These are phyloP conservation scores for Diaporthe ampelina DNA, from an alignment of 2,329 filamentous ascomycete genomes.

Conservation along the genomic window DNA sequence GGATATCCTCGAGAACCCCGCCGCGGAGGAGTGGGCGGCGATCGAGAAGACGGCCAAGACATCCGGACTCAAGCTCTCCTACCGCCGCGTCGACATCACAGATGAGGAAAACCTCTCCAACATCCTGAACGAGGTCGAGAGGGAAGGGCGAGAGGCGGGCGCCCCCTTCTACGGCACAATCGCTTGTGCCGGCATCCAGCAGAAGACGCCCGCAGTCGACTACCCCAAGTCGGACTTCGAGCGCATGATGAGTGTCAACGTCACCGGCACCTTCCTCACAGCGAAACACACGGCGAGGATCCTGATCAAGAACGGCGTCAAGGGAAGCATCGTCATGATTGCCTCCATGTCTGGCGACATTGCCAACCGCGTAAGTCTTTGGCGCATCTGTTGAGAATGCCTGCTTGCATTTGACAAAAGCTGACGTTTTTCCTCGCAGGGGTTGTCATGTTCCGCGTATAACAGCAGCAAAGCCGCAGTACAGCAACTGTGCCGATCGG, in stretches of 20 bases:
- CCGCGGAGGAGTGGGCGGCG: conserved; percentile 55
- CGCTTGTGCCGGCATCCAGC: conserved; percentile 64
- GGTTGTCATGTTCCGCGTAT: conserved; percentile 74
- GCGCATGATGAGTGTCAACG: conserved; percentile 77
- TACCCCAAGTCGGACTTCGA: conserved; percentile 71
- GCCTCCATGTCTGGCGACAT: conserved; percentile 64
- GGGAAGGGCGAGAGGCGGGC: conserved; percentile 49
- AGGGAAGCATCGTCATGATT: conserved; percentile 65
- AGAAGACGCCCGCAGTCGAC: conserved; percentile 60
- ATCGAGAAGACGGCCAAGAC: conserved; percentile 57
- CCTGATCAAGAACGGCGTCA: conserved; percentile 56
- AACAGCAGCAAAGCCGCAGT: conserved; percentile 74
- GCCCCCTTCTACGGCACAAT: conserved; percentile 54
- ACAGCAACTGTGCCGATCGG: conserved; percentile 70
- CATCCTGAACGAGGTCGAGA: conserved; percentile 54
- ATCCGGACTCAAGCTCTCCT: conserved; percentile 53
- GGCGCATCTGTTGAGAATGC: not conserved
- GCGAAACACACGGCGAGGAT: conserved; percentile 78
- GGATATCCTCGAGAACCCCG: conserved; percentile 55
- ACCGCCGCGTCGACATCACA: conserved; percentile 62
- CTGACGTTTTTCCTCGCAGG: conserved; percentile 54
- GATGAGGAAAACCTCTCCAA: conserved; percentile 55
- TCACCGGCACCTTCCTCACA: conserved; percentile 78
- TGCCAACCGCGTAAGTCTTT: conserved; percentile 61
- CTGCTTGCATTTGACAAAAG: not conserved